These are phyloP conservation scores for Penicillium sumatraense DNA, from an alignment of 2,329 filamentous ascomycete species.

Conservation along the genomic window DNA sequence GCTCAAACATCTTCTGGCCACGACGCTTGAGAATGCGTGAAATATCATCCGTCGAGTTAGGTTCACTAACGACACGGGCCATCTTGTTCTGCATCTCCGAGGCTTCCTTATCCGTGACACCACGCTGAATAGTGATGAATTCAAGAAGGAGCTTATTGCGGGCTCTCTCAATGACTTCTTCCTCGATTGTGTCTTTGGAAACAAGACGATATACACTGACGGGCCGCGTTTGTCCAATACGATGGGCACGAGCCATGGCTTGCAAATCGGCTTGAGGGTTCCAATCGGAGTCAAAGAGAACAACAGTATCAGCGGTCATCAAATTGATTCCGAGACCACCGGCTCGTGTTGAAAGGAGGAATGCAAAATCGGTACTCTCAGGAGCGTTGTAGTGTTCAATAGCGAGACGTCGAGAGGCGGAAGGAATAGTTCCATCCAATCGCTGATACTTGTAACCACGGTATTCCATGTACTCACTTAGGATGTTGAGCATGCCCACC, in stretches of 20 bases:
- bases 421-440: conserved; percentile 91
- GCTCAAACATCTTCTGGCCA: conserved; percentile 99
- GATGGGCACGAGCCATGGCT: conserved; percentile 96
- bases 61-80: conserved; percentile 71
- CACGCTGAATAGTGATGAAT: conserved; percentile 95
- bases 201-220: conserved; percentile 96
- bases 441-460: conserved; percentile 95
- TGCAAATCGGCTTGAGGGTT: conserved; percentile 98
- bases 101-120: conserved; percentile 90
- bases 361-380: conserved; percentile 93
- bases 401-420: conserved; percentile 83
- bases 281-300: conserved; percentile 96
- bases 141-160: conserved; percentile 97
- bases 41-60: conserved; percentile 90
- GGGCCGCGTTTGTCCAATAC: conserved; percentile 94
- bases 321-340: conserved; percentile 98
- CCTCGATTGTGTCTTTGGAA: conserved; percentile 97
- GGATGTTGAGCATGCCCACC: conserved; percentile 97
- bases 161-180: conserved; percentile 93
- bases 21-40: conserved; percentile 95
- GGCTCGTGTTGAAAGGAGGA: conserved; percentile 90
- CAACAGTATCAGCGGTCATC: conserved; percentile 97
- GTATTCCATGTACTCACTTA: conserved; percentile 90
- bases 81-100: conserved; percentile 84
- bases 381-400: conserved; percentile 99